Conservation (phyloP, 2,329 filamentous ascomycete species). For the Neonectria magnoliae region DNA sequence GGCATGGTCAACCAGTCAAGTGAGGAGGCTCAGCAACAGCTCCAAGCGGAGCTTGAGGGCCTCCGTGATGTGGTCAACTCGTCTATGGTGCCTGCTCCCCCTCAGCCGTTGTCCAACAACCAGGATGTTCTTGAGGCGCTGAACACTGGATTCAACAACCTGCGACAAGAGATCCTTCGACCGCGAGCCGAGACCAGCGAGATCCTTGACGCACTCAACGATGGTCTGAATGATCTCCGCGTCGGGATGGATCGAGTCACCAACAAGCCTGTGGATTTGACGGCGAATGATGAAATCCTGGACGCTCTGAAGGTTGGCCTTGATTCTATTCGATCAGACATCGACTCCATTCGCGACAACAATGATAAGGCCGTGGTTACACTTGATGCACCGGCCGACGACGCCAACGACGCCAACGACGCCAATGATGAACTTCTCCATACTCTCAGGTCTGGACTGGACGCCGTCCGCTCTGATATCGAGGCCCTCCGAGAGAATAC, state of each 20-base stretch:
- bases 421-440: conserved; percentile 91
- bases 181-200: conserved; percentile 80
- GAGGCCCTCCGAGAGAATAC: conserved; percentile 73
- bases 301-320: conserved; percentile 88
- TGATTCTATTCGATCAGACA: conserved; percentile 77
- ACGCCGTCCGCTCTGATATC: conserved; percentile 79
- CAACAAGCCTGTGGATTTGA: conserved; percentile 84
- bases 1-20: conserved; percentile 64
- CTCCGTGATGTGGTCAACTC: conserved; percentile 81
- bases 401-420: conserved; percentile 80
- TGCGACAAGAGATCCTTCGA: conserved; percentile 79
- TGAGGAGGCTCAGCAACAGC: conserved; percentile 66
- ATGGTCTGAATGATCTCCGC: conserved; percentile 82
- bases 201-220: conserved; percentile 88
- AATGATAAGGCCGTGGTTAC: conserved; percentile 61
- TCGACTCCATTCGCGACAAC: conserved; percentile 77
- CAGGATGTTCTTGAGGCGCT: conserved; percentile 78
- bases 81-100: conserved; percentile 69
- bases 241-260: conserved; percentile 79
- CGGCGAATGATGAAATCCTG: conserved; percentile 87
- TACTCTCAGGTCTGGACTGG: conserved; percentile 81
- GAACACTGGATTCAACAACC: conserved; percentile 75
- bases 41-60: conserved; percentile 84
- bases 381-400: conserved; percentile 48
- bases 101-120: conserved; percentile 54